A percentile compares a stretch with the other conserved stretches of the same genome.
Conservation (phyloP, 2,329 filamentous ascomycete genomes). For the Orbilia oligospora region DNA sequence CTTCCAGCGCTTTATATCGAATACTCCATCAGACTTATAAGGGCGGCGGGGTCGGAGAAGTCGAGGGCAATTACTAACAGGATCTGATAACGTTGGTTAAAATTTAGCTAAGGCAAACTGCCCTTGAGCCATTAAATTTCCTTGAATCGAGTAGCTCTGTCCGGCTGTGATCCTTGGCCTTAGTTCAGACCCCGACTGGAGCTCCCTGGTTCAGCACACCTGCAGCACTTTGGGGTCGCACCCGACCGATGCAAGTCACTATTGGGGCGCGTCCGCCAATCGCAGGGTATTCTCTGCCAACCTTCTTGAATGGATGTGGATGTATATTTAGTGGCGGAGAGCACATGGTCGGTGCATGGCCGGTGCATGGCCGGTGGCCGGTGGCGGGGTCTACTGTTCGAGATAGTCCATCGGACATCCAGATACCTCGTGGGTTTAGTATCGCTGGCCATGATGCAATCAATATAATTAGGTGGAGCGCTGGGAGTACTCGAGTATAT, state of each 20-base stretch:
- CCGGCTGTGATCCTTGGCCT: slow-evolving; percentile 1
- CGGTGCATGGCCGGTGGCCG: slow-evolving; percentile 3
- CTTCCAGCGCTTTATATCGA: slow-evolving; percentile 5
- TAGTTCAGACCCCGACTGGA: background rate
- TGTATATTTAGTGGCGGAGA: background rate
- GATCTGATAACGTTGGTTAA: slow-evolving; percentile 14
- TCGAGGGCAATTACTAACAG: slow-evolving; percentile 10
- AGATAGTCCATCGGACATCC: slow-evolving; percentile 2
- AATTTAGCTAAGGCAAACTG: slow-evolving; percentile 14
- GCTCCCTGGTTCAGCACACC: slow-evolving; percentile 4
- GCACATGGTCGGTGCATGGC: slow-evolving; percentile 7
- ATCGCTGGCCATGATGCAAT: slow-evolving; percentile 2
- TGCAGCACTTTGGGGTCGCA: background rate
- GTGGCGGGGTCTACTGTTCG: background rate
- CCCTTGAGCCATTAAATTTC: slow-evolving; percentile 3
- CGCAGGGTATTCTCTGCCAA: background rate
- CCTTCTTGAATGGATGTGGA: background rate
- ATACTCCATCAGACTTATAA: background rate
- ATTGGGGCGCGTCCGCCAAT: background rate
- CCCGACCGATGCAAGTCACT: slow-evolving; percentile 6
- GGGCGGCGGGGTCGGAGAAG: too few relatives aligned
- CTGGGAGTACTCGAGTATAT: too few relatives aligned
- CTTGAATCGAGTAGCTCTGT: slow-evolving; percentile 3
- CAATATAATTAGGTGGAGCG: too few relatives aligned
- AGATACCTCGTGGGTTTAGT: background rate